Evolutionary conservation across 306 rosid species (phyloP).

Genomic region (Clitoria ternatea): DNA sequence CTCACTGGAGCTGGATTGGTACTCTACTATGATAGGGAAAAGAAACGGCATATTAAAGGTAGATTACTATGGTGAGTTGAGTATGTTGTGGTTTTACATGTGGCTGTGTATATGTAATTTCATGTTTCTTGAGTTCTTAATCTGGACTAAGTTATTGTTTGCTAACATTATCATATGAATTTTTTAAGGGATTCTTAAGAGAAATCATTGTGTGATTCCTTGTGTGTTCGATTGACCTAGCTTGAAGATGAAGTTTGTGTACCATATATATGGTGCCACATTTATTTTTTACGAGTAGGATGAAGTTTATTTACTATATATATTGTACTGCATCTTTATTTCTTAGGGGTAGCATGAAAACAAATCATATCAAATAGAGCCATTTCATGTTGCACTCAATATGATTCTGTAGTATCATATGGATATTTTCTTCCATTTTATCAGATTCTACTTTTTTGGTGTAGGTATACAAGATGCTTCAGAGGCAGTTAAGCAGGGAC

Average conservation of each 20-base stretch:
- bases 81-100: constrained; percentile 33
- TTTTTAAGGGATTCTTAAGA: background rate
- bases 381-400: background rate
- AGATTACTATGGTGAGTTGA: constrained; percentile 91
- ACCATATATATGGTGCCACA: background rate
- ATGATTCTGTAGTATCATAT: background rate
- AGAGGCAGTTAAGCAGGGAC: constrained; percentile 78
- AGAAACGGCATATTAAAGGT: constrained; percentile 96
- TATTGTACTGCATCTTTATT: too few species aligned
- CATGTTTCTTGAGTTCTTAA: too few species aligned
- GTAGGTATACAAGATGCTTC: constrained; percentile 72
- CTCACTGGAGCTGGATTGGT: constrained; percentile 83
- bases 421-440: background rate
- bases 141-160: too few species aligned
- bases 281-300: too few species aligned
- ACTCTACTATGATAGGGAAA: constrained; percentile 67
- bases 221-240: constrained; percentile 7
- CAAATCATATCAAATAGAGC: background rate
- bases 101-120: constrained; percentile 8
- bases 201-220: background rate
- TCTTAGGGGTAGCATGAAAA: background rate
- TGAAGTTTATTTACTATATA: too few species aligned
- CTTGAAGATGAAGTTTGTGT: constrained; percentile 3
- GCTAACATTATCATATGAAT: background rate
- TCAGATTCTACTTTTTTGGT: constrained; percentile 24